Percentiles rank a stretch among this genome's conserved stretches.
phyloP scores from a whole-genome alignment of 1,284 basidiomycete species.

The Heterobasidion irregulare region DNA sequence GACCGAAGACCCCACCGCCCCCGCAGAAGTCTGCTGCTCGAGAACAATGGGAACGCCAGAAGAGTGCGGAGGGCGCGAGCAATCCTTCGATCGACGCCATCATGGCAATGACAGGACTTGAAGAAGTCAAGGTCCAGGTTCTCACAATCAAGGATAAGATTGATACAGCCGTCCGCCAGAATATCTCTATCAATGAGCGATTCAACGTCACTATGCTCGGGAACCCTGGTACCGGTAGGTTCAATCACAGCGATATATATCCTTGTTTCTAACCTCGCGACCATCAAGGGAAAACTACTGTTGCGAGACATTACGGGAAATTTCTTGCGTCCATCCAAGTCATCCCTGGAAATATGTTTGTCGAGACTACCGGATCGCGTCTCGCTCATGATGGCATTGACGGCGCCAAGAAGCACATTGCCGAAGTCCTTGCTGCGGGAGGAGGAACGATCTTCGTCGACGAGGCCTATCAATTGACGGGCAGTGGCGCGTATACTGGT shows the following conservation, averaged over 20 bases:
- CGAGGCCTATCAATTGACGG: constrained; percentile 59
- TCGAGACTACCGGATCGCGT: constrained; percentile 54
- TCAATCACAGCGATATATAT: neutral
- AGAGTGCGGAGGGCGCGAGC: constrained; percentile 18
- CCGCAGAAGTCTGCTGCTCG: constrained; percentile 5
- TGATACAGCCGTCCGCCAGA: constrained; percentile 18
- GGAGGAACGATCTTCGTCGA: constrained; percentile 62
- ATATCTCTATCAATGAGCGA: constrained; percentile 17
- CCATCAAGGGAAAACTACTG: constrained; percentile 54
- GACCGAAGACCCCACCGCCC: neutral
- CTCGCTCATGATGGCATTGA: constrained; percentile 48
- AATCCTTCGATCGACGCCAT: constrained; percentile 20
- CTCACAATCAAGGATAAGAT: constrained; percentile 22
- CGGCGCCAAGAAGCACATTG: constrained; percentile 40
- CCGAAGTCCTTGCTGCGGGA: constrained; percentile 37
- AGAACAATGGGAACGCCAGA: constrained; percentile 21
- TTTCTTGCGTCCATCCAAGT: constrained; percentile 47
- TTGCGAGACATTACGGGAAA: constrained; percentile 54
- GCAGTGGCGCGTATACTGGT: constrained; percentile 35
- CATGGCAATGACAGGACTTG: constrained; percentile 25
- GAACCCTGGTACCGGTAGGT: constrained; percentile 27
- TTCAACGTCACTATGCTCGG: constrained; percentile 24
- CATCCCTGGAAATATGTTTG: constrained; percentile 43
- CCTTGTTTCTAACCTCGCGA: neutral
- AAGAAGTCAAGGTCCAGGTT: constrained; percentile 22